Percentiles rank a stretch among this genome's conserved stretches.
Conservation (phyloP, 2,329 filamentous ascomycete genomes). For the Chaetomiaceae sp. region DNA sequence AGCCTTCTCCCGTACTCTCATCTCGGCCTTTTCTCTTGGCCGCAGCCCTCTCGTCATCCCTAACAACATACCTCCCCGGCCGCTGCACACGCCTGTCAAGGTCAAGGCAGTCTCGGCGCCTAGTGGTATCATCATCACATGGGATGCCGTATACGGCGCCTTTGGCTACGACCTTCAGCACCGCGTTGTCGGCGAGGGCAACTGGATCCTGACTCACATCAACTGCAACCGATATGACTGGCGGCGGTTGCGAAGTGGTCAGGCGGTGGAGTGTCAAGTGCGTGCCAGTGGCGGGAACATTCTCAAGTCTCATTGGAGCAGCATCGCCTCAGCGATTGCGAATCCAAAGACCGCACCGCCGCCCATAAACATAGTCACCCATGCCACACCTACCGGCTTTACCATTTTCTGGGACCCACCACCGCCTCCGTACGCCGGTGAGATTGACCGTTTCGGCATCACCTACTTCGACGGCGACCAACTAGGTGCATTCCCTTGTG, state of each 20-base stretch:
- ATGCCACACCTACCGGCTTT: slow-evolving; percentile 14
- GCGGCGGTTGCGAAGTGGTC: background rate
- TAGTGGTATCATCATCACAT: slow-evolving; percentile 23
- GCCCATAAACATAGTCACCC: slow-evolving; percentile 16
- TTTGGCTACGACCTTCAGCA: slow-evolving; percentile 22
- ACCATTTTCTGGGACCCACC: slow-evolving; percentile 13
- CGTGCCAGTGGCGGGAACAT: slow-evolving; percentile 17
- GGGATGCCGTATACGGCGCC: slow-evolving; percentile 28
- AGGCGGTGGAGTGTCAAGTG: slow-evolving; percentile 17
- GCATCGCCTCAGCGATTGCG: slow-evolving; percentile 13
- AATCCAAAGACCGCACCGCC: slow-evolving; percentile 17
- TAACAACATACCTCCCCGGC: slow-evolving; percentile 18
- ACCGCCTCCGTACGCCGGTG: background rate
- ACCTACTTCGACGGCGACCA: slow-evolving; percentile 8
- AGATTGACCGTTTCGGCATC: slow-evolving; percentile 22
- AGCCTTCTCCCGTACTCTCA: slow-evolving; percentile 35
- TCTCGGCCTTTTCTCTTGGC: slow-evolving; percentile 27
- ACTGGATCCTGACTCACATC: background rate
- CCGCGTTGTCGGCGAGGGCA: background rate
- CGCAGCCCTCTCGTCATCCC: slow-evolving; percentile 26
- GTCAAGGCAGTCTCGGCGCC: slow-evolving; percentile 13
- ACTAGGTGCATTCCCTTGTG: slow-evolving; percentile 8
- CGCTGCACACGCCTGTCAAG: slow-evolving; percentile 16
- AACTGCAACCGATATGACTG: slow-evolving; percentile 13
- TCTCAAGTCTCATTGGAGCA: slow-evolving; percentile 16